phyloP scores from a whole-genome alignment of 2,329 filamentous ascomycete genomes.

The Ceratocystis variospora region DNA sequence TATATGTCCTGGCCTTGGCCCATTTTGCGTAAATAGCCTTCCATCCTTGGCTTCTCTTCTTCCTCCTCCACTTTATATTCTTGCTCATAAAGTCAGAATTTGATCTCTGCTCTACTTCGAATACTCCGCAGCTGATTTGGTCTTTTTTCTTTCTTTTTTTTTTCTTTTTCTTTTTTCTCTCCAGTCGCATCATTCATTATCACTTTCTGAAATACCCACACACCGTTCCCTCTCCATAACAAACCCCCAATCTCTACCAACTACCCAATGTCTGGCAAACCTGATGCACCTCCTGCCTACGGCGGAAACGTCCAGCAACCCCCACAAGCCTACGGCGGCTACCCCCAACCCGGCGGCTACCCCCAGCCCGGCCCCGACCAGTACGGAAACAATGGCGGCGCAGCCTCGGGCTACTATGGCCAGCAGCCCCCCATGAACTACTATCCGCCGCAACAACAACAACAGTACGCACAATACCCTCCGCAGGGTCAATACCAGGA shows the following conservation, averaged over 20 bases:
- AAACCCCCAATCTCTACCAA: background rate
- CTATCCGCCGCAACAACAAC: slow-evolving; percentile 28
- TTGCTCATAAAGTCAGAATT: background rate
- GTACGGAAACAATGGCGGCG: slow-evolving; percentile 2
- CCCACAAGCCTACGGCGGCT: slow-evolving; percentile 34
- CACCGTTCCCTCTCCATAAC: background rate
- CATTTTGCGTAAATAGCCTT: background rate
- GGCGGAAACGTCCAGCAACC: slow-evolving; percentile 28
- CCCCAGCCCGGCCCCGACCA: slow-evolving; percentile 23
- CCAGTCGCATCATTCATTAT: background rate
- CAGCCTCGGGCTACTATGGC: slow-evolving; percentile 9
- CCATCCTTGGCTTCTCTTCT: background rate
- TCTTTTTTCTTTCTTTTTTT: slow-evolving; percentile 6
- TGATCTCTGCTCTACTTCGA: background rate
- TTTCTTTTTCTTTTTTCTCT: background rate
- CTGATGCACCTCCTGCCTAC: slow-evolving; percentile 35
- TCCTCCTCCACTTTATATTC: background rate
- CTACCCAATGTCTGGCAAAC: slow-evolving; percentile 11
- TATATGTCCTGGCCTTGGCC: background rate
- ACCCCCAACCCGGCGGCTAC: slow-evolving; percentile 29
- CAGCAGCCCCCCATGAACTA: slow-evolving; percentile 22
- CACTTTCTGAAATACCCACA: background rate
- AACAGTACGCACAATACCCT: slow-evolving; percentile 15
- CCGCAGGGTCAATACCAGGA: slow-evolving; percentile 27
- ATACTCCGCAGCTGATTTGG: no score